A percentile compares a stretch with the other conserved stretches of the same genome.
phyloP scores from a whole-genome alignment of 2,329 filamentous ascomycete genomes.

The Trichoderma afroharzianum region DNA sequence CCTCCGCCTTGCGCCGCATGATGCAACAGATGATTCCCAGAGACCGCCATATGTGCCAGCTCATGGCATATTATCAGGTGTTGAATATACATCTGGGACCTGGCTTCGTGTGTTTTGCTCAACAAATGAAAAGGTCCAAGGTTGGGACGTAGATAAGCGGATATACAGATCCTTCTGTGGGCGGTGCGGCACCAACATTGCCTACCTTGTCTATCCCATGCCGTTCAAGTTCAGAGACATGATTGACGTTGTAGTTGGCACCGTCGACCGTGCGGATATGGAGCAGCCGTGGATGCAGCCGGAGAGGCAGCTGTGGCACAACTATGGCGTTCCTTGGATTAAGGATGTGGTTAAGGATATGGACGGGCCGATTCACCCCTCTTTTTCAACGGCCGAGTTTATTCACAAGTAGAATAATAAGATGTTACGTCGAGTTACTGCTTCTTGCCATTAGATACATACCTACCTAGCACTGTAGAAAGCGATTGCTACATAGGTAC shows the following conservation, averaged over 20 bases:
- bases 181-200: neutral
- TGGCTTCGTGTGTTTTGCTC: neutral
- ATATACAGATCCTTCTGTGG: neutral
- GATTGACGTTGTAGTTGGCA: neutral
- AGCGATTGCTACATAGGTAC: too few relatives aligned
- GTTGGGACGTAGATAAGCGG: neutral
- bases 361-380: neutral
- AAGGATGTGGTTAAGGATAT: neutral
- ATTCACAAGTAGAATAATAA: neutral
- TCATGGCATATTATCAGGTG: neutral
- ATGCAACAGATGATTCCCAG: neutral
- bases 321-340: neutral
- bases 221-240: neutral
- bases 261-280: neutral
- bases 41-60: neutral
- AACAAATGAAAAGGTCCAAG: neutral
- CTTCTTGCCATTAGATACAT: neutral
- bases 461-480: too few relatives aligned
- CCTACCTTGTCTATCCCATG: neutral
- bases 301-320: neutral
- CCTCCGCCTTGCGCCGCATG: neutral
- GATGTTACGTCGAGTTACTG: neutral
- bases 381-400: slow-evolving; percentile 35
- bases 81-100: neutral
- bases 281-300: neutral